Evolutionary conservation across 768 basidiomycete species (phyloP), one percentile per base, ranked within the genome.

Genomic region (Dioszegia aurantiaca): DNA sequence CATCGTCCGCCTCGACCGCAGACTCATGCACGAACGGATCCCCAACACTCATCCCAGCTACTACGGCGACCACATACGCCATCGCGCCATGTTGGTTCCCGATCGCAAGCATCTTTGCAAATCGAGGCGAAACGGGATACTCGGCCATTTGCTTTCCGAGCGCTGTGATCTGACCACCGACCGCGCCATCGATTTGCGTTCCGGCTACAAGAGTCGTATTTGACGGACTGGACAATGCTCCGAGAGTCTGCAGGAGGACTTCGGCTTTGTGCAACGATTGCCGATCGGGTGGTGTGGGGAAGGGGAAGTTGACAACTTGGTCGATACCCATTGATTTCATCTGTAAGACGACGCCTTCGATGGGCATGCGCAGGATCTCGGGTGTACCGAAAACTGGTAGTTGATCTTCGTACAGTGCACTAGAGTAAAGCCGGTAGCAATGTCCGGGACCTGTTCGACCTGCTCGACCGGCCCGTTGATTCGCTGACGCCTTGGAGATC

Each of bases 281-380:
- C 36, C 87, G 83, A 75, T 95, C 89, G 0, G 95, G 95, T 14
- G 94, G 87, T 0, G 95, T 97, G 1, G 95, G 95, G 78, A 98
- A 98, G 16, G 95, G 95, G 77, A 99, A 99, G 78, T 98, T 98
- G 66, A 90, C 81, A 37, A 98, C 90, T 0, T 90, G 82, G 69
- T 98, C 92, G 58, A 99, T 94, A 71, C 94, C 90, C 92, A 99
- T 97, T 75, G 85, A 86, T 80, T 99, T 99, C 94, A 99, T 97
- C 76, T 97, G 93, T 30, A 98, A 80, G 9, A 98, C 89, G 23
- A 98, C 87, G 1, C 92, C 93, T 67, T 98, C 95, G 65, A 98
- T 94, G 0, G 95, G 93, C 80, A 89, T 91, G 23, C 93, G 87
- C 42, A 91, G 82, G 56, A 98, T 93, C 76, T 99, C 95, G 1